Percentiles rank a stretch among this genome's conserved stretches.
Evolutionary conservation across 768 basidiomycete species (phyloP).

Genomic region (Plicaturopsis crispa): DNA sequence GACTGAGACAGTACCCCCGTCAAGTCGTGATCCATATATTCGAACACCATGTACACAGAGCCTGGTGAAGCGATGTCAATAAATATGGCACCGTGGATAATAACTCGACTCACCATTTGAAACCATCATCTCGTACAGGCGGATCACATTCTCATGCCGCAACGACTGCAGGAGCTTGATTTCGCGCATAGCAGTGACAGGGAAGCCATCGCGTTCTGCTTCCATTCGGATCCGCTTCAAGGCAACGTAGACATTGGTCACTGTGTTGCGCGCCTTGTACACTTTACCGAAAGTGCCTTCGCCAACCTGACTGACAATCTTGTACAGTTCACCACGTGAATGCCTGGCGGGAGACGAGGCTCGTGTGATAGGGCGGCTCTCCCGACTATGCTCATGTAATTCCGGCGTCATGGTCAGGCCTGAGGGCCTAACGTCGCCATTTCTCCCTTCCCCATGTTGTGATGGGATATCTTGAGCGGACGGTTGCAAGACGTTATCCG

Average conservation of each 20-base stretch:
- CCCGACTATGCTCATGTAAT: constrained; percentile 13
- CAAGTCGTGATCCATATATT: constrained; percentile 98
- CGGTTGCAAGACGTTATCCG: too few relatives aligned
- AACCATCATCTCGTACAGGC: constrained; percentile 97
- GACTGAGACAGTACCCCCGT: constrained; percentile 91
- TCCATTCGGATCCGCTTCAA: constrained; percentile 98
- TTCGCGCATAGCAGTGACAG: constrained; percentile 97
- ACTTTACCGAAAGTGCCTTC: constrained; percentile 99
- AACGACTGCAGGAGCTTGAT: constrained; percentile 95
- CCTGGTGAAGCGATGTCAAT: constrained; percentile 36
- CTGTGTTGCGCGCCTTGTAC: constrained; percentile 85
- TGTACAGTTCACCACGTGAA: constrained; percentile 58
- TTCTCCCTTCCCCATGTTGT: too few relatives aligned
- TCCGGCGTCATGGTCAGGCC: constrained; percentile 9
- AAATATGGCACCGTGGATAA: constrained; percentile 3
- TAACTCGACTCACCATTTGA: constrained; percentile 63
- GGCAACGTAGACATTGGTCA: constrained; percentile 75
- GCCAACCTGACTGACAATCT: constrained; percentile 88
- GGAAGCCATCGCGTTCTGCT: constrained; percentile 94
- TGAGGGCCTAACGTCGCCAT: constrained; percentile 8
- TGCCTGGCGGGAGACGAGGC: constrained; percentile 18
- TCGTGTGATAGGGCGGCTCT: constrained; percentile 16
- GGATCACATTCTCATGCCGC: constrained; percentile 83
- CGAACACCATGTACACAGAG: constrained; percentile 97
- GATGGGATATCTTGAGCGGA: background rate